Base-by-base conservation (phyloP, 352 stramenopile genomes). In the Aphanomyces euteiches region DNA sequence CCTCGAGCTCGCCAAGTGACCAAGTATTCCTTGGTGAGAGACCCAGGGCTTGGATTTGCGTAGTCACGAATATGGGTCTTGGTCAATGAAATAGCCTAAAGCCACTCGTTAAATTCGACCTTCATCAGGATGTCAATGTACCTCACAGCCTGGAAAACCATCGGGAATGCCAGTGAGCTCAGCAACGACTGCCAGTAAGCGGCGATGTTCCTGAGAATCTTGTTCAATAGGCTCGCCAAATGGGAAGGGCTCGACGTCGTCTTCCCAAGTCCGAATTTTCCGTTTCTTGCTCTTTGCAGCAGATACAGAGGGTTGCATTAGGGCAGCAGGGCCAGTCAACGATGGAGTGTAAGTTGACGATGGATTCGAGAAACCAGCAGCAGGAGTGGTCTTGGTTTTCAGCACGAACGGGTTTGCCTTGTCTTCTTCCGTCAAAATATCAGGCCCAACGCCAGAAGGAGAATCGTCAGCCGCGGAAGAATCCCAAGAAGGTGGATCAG, bases 241-340 rank as follows among this genome's bases (percentile, higher is more conserved):
- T 40, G 76, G 61, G 5, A 95, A 72, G 28, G 84, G 81, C 8
- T 80, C 38, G 4, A 93, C 87, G 10, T 93, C 85, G 50, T 95
- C 87, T 66, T 90, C 77, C 87, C 87, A 95, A 53, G 87, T 90
- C 10, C 87, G 85, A 53, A 95, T 92, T 80, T 95, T 95, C 39
- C 87, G 85, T 38, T 85, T 84, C 74, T 95, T 95, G 0, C 84
- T 63, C 69, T 21, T 81, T 28, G 28, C 2, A 28, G 28, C 28
- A 28, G 28, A 28, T 28, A 79, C 71, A 19, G 50, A 21, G 45
- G 82, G 75, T 6, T 79, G 83, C 50, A 67, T 86, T 74, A 21
- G 85, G 81, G 28, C 81, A 83, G 64, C 86, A 89, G 69, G 92
- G 89, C 57, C 89, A 17, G 21, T 77, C 10, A 85, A 82, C 7